These are phyloP conservation scores for Alloteropsis semialata DNA, from an alignment of 176 grass and related monocot species.

Conservation along the genomic window DNA sequence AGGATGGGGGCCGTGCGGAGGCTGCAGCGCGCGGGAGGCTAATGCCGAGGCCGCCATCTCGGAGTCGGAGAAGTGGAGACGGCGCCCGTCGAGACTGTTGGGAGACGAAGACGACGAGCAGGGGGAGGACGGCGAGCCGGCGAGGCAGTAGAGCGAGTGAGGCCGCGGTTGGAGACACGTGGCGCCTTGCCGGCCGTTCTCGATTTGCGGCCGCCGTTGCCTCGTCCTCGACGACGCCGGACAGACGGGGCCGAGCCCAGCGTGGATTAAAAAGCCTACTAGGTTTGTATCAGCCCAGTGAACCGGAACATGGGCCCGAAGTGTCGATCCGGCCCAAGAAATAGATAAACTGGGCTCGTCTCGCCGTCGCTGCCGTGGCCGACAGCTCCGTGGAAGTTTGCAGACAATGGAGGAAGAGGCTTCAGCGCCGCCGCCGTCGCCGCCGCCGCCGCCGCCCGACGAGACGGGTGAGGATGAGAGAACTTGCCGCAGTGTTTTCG, in stretches of 20 bases:
- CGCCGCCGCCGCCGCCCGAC: neutral
- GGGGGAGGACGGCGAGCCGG: neutral
- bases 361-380: neutral
- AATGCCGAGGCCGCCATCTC: constrained; percentile 39
- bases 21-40: constrained; percentile 21
- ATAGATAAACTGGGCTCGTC: neutral
- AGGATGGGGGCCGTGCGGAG: neutral
- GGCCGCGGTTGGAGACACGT: constrained; percentile 27
- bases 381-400: constrained; percentile 1
- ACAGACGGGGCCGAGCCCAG: neutral
- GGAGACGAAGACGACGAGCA: neutral
- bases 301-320: neutral
- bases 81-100: neutral
- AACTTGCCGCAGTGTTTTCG: constrained; percentile 15
- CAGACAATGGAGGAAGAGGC: neutral
- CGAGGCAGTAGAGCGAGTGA: neutral
- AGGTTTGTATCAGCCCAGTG: neutral
- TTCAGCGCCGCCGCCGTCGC: neutral
- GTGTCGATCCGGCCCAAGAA: neutral
- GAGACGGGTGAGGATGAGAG: neutral
- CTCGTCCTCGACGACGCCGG: neutral
- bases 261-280: neutral
- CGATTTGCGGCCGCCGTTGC: constrained; percentile 11
- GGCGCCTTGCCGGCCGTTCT: constrained; percentile 21
- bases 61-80: neutral